A percentile compares a stretch with the other conserved stretches of the same genome.
Conservation (phyloP, 2,329 filamentous ascomycete species). For the Tolypocladium cylindrosporum region DNA sequence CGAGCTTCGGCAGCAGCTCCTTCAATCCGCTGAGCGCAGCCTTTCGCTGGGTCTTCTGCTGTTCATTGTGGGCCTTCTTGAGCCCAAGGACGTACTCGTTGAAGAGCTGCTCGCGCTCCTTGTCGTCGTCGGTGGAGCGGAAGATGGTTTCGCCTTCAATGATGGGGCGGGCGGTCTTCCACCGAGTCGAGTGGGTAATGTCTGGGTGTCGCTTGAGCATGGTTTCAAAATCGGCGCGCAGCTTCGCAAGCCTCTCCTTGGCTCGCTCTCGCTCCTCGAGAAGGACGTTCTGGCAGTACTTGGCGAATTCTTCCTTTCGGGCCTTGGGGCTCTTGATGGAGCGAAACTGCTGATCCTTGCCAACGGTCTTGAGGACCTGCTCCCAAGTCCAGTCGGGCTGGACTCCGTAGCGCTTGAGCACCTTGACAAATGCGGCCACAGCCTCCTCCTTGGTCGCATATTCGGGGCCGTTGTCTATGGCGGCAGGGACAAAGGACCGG, state of each 20-base stretch:
- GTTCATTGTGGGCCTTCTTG: constrained; percentile 69
- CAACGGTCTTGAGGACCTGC: constrained; percentile 73
- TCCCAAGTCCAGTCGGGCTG: constrained; percentile 92
- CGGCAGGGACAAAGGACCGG: constrained; percentile 48
- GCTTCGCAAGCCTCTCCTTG: constrained; percentile 84
- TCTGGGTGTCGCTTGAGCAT: constrained; percentile 96
- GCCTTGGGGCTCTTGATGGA: constrained; percentile 89
- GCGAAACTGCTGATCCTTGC: constrained; percentile 86
- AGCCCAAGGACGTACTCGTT: constrained; percentile 85
- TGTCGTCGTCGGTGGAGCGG: constrained; percentile 78
- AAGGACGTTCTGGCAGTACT: constrained; percentile 84
- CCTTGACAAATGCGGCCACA: constrained; percentile 84
- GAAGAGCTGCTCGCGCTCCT: constrained; percentile 80
- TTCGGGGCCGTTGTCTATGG: constrained; percentile 62
- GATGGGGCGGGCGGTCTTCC: constrained; percentile 91
- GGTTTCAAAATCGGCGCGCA: constrained; percentile 85
- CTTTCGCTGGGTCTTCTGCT: constrained; percentile 62
- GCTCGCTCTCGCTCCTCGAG: constrained; percentile 89
- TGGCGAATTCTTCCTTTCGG: constrained; percentile 83
- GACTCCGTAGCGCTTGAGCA: constrained; percentile 74
- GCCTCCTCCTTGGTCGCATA: constrained; percentile 77
- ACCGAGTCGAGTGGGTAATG: constrained; percentile 93
- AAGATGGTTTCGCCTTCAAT: constrained; percentile 95
- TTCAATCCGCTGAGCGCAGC: constrained; percentile 77
- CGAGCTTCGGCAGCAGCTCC: constrained; percentile 65